Conservation (phyloP, 2,329 filamentous ascomycete species). For the Trichophyton verrucosum region DNA sequence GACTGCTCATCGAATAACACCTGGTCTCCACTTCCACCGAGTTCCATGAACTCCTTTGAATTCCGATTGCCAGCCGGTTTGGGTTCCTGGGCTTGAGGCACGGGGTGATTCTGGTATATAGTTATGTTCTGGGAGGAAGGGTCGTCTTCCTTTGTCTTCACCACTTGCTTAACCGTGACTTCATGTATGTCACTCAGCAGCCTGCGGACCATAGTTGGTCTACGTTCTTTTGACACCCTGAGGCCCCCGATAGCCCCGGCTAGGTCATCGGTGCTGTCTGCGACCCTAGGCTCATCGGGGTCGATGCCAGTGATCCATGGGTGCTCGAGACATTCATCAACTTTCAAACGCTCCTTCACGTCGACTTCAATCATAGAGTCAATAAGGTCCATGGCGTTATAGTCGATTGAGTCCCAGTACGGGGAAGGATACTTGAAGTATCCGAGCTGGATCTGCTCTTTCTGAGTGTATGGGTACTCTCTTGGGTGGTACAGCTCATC, state of each 20-base stretch:
- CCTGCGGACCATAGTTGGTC: slow-evolving; percentile 69
- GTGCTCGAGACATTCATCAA: slow-evolving; percentile 83
- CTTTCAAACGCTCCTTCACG: slow-evolving; percentile 66
- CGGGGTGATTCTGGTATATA: background rate
- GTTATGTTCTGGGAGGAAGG: background rate
- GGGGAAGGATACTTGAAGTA: slow-evolving; percentile 91
- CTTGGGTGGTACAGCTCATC: slow-evolving; percentile 66
- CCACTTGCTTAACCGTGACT: slow-evolving; percentile 44
- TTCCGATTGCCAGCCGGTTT: slow-evolving; percentile 55
- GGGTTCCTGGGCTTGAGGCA: slow-evolving; percentile 38
- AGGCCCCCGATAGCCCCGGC: slow-evolving; percentile 73
- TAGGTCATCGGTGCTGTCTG: slow-evolving; percentile 83
- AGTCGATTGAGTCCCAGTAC: slow-evolving; percentile 84
- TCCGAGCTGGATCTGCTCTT: slow-evolving; percentile 79
- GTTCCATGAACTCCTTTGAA: slow-evolving; percentile 64
- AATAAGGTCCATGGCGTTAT: slow-evolving; percentile 81
- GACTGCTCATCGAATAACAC: slow-evolving; percentile 47
- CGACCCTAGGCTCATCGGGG: slow-evolving; percentile 47
- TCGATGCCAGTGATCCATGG: slow-evolving; percentile 64
- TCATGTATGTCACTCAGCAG: slow-evolving; percentile 72
- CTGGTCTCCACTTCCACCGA: slow-evolving; percentile 79
- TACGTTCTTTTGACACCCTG: slow-evolving; percentile 65
- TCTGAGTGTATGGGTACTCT: slow-evolving; percentile 75
- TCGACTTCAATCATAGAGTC: slow-evolving; percentile 90
- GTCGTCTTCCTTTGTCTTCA: background rate